These are phyloP conservation scores for Borovskyia barvae DNA, from an alignment of 208 protist species.

Conservation along the genomic window DNA sequence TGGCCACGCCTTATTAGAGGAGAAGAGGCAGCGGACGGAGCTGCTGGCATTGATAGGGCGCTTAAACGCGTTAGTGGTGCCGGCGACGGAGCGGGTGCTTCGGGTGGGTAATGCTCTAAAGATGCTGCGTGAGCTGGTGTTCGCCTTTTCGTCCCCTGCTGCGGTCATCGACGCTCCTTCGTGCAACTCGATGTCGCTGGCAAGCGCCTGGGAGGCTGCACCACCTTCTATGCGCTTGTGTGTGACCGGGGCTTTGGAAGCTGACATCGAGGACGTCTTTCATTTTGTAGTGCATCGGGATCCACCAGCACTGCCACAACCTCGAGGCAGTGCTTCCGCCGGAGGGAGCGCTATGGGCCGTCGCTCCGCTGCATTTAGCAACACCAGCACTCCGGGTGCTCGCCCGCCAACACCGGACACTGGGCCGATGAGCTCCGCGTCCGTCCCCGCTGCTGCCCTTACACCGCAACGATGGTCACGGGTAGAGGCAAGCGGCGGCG, in stretches of 20 bases:
- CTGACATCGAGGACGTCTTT: slow-evolving; percentile 19
- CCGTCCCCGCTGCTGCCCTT: background rate
- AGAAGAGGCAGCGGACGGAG: slow-evolving; percentile 1
- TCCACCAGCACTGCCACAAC: too few species aligned
- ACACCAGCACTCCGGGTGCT: background rate
- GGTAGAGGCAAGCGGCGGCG: background rate
- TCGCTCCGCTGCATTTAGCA: slow-evolving; percentile 1
- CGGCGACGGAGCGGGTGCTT: slow-evolving; percentile 54
- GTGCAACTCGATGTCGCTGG: background rate
- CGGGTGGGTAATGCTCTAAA: slow-evolving; percentile 37
- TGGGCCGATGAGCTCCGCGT: background rate
- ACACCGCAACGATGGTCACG: slow-evolving; percentile 3
- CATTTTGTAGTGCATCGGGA: slow-evolving; percentile 26
- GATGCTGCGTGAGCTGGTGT: slow-evolving; percentile 22
- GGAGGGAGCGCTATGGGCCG: background rate
- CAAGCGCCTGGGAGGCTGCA: background rate
- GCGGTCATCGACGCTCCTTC: background rate
- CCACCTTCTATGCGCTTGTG: slow-evolving; percentile 5
- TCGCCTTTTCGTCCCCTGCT: background rate
- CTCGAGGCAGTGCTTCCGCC: background rate
- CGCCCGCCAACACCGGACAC: slow-evolving; percentile 14
- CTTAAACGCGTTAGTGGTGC: slow-evolving; percentile 27
- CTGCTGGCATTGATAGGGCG: slow-evolving; percentile 25
- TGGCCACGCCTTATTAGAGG: background rate
- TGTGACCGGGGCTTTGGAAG: slow-evolving; percentile 14